Conservation (phyloP, 2,329 filamentous ascomycete genomes). For the Davidsoniella eucalypti region DNA sequence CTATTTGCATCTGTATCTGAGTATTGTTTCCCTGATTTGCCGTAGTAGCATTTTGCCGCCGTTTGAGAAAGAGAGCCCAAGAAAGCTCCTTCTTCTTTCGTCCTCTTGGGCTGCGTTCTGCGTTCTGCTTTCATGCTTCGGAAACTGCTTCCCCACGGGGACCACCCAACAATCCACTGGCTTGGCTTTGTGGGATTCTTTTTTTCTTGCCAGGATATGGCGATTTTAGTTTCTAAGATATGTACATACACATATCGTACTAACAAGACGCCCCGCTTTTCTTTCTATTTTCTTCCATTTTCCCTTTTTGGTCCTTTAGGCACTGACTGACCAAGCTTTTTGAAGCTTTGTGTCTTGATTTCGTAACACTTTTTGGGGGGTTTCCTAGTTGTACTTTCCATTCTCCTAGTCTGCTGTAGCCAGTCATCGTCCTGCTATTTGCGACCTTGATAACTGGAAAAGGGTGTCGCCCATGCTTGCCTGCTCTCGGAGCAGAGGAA, state of each 20-base stretch:
- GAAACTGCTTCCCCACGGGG: constrained; percentile 6
- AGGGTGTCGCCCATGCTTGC: too few species aligned
- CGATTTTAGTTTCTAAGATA: not conserved
- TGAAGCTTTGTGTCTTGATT: not conserved
- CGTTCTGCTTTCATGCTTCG: not conserved
- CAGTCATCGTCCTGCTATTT: not conserved
- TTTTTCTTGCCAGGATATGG: not conserved
- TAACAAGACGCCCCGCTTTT: not conserved
- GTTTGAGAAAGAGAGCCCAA: not conserved
- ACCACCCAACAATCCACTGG: not conserved
- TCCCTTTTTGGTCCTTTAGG: not conserved
- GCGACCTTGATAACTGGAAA: not conserved
- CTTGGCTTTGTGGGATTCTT: not conserved
- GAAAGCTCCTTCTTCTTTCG: not conserved
- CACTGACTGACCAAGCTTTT: not conserved
- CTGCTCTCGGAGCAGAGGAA: too few species aligned
- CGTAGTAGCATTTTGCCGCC: not conserved
- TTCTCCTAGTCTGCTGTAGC: not conserved
- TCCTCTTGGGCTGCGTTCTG: too few species aligned
- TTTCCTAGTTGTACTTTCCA: not conserved
- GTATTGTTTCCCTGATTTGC: too few species aligned
- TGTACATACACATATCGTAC: not conserved
- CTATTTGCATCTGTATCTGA: too few species aligned
- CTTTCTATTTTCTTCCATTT: not conserved
- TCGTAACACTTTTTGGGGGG: not conserved